Evolutionary conservation across 768 basidiomycete species (phyloP).

Genomic region (Leccinum rimulosum): DNA sequence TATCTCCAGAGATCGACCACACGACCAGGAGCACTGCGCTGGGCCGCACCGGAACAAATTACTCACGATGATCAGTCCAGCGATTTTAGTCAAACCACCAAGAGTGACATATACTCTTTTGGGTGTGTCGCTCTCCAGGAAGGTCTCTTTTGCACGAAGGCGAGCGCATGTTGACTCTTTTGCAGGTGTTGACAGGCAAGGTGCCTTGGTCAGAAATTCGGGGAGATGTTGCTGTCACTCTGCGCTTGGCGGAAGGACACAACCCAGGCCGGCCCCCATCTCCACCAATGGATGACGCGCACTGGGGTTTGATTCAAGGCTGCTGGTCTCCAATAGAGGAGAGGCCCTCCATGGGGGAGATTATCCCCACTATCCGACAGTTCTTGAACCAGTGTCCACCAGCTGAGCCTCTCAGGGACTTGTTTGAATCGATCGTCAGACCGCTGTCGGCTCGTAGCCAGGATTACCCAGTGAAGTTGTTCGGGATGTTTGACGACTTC

Average conservation of each 20-base stretch:
- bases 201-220: neutral
- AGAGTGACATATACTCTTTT: slow-evolving; percentile 16
- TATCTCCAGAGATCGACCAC: neutral
- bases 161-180: neutral
- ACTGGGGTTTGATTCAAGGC: neutral
- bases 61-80: neutral
- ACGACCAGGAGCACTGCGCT: neutral
- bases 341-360: neutral
- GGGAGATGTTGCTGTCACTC: neutral
- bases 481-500: no score
- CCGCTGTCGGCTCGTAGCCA: no score
- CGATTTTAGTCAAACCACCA: neutral
- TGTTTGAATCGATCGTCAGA: neutral
- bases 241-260: neutral
- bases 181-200: neutral
- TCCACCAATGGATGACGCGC: neutral
- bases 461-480: no score
- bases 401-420: neutral
- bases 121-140: slow-evolving; percentile 29
- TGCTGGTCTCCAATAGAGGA: neutral
- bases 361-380: neutral
- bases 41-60: neutral
- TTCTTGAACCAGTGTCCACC: neutral
- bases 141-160: slow-evolving; percentile 6
- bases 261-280: neutral